A percentile compares a stretch with the other conserved stretches of the same genome.
Evolutionary conservation across 257 asterid species (phyloP).

Genomic region (Salvia hispanica): DNA sequence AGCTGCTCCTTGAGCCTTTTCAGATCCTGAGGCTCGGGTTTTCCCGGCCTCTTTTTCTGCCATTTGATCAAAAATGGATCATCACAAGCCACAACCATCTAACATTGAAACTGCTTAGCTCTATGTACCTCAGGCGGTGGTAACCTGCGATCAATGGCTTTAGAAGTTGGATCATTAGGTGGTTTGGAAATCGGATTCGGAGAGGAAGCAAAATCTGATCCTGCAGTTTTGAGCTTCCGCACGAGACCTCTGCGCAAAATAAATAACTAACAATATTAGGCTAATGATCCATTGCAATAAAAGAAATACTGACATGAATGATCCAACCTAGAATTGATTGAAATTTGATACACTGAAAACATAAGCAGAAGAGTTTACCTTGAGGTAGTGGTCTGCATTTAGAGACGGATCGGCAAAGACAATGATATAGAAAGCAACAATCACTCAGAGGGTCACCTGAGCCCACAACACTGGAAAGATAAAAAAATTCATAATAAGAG

Average conservation of each 20-base stretch:
- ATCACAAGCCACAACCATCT: no score
- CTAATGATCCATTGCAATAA: no score
- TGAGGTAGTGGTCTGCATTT: constrained; percentile 82
- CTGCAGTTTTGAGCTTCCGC: constrained; percentile 53
- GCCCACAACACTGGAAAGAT: constrained; percentile 50
- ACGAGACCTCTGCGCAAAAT: no score
- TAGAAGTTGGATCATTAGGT: constrained; percentile 62
- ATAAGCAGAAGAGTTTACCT: constrained; percentile 50
- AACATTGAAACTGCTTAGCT: background rate
- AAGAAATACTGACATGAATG: no score
- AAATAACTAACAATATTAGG: no score
- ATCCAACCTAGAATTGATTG: no score
- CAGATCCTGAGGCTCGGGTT: constrained; percentile 69
- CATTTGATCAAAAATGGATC: background rate
- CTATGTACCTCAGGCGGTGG: constrained; percentile 63
- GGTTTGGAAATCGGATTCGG: constrained; percentile 52
- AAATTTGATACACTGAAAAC: no score
- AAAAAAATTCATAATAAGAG: constrained; percentile 13
- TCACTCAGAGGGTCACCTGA: constrained; percentile 56
- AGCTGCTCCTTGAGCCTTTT: constrained; percentile 68
- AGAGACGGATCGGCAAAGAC: constrained; percentile 20
- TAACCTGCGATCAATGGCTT: constrained; percentile 58
- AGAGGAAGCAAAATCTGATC: constrained; percentile 50
- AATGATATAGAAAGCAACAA: constrained; percentile 32
- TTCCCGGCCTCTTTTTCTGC: constrained; percentile 63